These are phyloP conservation scores for Pseudomicrostroma phylloplanum DNA, from an alignment of 1,284 basidiomycete species.

Conservation along the genomic window DNA sequence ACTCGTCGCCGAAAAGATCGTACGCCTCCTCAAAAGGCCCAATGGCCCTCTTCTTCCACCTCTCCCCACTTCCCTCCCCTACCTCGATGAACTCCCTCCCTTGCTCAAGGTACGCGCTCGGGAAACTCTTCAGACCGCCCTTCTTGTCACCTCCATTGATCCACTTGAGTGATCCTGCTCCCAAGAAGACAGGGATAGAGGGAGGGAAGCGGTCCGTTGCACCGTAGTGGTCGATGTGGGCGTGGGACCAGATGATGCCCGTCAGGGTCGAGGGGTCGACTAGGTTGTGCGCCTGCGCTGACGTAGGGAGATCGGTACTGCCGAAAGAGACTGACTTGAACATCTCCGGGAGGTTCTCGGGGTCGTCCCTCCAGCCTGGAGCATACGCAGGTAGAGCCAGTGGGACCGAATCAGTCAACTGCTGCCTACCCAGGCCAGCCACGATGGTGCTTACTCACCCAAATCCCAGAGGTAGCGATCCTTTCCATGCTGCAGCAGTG, in stretches of 20 bases:
- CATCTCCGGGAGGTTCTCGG: constrained; percentile 8
- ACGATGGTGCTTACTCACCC: too few species aligned
- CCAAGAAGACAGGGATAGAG: constrained; percentile 15
- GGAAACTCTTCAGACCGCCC: constrained; percentile 14
- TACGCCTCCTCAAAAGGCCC: constrained; percentile 17
- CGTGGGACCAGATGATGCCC: constrained; percentile 19
- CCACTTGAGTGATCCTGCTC: constrained; percentile 16
- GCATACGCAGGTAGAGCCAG: neutral
- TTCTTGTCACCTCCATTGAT: constrained; percentile 17
- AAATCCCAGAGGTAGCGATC: constrained; percentile 18
- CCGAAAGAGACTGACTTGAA: constrained; percentile 15
- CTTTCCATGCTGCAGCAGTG: constrained; percentile 14
- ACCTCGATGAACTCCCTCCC: constrained; percentile 7
- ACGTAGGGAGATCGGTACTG: neutral
- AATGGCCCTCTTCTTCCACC: constrained; percentile 8
- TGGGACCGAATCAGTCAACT: neutral
- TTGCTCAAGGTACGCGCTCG: constrained; percentile 12
- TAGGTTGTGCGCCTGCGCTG: constrained; percentile 7
- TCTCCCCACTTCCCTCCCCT: neutral
- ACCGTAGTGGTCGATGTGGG: constrained; percentile 20
- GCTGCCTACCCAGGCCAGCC: too few species aligned
- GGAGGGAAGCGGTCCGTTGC: constrained; percentile 15
- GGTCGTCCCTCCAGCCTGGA: constrained; percentile 8
- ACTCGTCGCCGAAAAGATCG: constrained; percentile 18
- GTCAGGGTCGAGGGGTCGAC: constrained; percentile 14